Evolutionary conservation across 2,329 filamentous ascomycete species (phyloP), one percentile per base, ranked within the genome.

Genomic region (Nemania sp.): DNA sequence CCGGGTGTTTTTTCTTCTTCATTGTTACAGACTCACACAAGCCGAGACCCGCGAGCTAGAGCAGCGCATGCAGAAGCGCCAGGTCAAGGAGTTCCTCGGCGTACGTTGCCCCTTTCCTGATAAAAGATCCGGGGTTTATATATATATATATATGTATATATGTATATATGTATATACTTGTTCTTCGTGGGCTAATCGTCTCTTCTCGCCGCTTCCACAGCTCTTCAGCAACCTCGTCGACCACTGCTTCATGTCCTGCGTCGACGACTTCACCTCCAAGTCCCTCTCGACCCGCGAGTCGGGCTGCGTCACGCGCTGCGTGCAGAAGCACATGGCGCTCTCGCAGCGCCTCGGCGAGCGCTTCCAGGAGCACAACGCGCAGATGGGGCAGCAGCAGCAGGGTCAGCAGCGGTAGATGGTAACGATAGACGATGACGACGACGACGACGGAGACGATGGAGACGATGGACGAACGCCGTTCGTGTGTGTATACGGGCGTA

Each of bases 201-300:
- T 39, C 11, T n/a, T 39, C 4, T 13, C 15, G 3, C 35, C 7
- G 3, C 7, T 29, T 3, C 25, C 25, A 64, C 68, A 86, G 83
- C 79, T 86, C 76, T 85, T 85, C 72, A 81, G 79, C 72, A 88
- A 86, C 79, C 83, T 91, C 57, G 90, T 92, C 71, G 89, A 92
- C 77, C 86, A 89, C 80, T 99, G 95, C 87, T 99, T 99, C 85
- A 89, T 91, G 76, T 90, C 95, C 79, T 99, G 95, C 83, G 87
- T 99, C 79, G 94, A 93, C 79, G 93, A 98, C 83, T 99, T 99
- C 86, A 96, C 93, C 73, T 96, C 92, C 80, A 98, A 98, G 82
- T 91, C 92, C 50, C 87, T 99, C 68, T 89, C 90, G 65, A 85
- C 88, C 68, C 89, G 91, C 75, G 95, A 99, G 81, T 90, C 90